phyloP scores from a whole-genome alignment of 768 basidiomycete species.

The Leucosporidium yakuticum region DNA sequence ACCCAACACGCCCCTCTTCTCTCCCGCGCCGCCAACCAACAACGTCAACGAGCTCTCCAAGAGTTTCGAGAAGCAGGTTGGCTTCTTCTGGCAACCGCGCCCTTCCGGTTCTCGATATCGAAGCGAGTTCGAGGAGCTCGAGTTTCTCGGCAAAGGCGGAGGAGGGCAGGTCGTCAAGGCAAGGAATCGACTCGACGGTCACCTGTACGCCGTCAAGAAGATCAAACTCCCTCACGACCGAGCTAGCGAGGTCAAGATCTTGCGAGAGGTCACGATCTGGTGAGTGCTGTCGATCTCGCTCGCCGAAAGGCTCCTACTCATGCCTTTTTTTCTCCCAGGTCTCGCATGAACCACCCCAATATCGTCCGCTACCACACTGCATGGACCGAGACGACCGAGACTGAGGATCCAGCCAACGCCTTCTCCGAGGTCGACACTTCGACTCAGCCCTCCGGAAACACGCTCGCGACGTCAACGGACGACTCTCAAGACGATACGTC shows the following conservation, averaged over 20 bases:
- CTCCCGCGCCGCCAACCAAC: constrained; percentile 1
- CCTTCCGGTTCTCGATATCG: constrained; percentile 31
- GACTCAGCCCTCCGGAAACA: no score
- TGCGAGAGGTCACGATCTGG: constrained; percentile 40
- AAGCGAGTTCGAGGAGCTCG: constrained; percentile 39
- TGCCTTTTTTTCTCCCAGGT: constrained; percentile 7
- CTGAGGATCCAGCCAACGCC: no score
- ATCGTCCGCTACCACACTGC: constrained; percentile 34
- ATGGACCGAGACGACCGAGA: constrained; percentile 32
- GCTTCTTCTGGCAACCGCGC: constrained; percentile 37
- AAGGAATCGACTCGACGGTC: constrained; percentile 37
- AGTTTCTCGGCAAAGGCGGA: constrained; percentile 36
- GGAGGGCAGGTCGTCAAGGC: constrained; percentile 41
- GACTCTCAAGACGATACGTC: constrained; percentile 12
- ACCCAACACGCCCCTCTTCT: constrained; percentile 13
- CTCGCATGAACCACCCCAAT: constrained; percentile 33
- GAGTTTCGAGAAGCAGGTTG: constrained; percentile 24
- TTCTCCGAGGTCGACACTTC: no score
- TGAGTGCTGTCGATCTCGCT: neutral
- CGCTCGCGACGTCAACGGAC: neutral
- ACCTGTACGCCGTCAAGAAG: constrained; percentile 38
- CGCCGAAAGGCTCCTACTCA: no score
- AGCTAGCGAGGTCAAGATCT: constrained; percentile 33
- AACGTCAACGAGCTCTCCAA: constrained; percentile 10
- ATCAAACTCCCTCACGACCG: constrained; percentile 36